Conservation (phyloP, 2,329 filamentous ascomycete genomes). For the Apiospora malaysiana region DNA sequence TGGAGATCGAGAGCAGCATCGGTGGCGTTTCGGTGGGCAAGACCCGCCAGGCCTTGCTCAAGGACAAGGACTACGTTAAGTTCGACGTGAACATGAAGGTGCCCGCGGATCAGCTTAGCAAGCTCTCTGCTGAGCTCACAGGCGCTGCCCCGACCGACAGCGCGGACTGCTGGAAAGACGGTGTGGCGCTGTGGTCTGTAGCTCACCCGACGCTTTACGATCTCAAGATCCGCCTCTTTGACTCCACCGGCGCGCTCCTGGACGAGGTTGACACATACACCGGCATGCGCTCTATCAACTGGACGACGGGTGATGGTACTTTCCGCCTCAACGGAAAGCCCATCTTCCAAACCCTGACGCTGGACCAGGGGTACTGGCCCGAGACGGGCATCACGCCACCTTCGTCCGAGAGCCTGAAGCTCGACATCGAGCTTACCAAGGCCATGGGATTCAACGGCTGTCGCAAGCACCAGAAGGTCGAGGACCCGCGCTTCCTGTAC, state of each 20-base stretch:
- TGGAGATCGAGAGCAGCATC: conserved; percentile 61
- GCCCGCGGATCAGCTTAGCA: conserved; percentile 45
- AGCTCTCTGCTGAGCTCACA: conserved; percentile 45
- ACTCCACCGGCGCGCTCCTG: conserved; percentile 46
- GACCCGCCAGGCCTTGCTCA: conserved; percentile 49
- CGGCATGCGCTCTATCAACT: conserved; percentile 65
- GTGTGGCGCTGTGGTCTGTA: conserved; percentile 67
- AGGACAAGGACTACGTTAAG: conserved; percentile 54
- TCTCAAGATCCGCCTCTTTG: conserved; percentile 57
- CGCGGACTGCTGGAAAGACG: conserved; percentile 53
- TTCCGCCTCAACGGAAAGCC: conserved; percentile 65
- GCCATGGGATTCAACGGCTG: conserved; percentile 69
- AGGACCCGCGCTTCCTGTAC: conserved; percentile 65
- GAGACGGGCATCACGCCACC: conserved; percentile 65
- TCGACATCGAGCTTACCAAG: conserved; percentile 62
- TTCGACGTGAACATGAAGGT: conserved; percentile 57
- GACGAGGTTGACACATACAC: conserved; percentile 66
- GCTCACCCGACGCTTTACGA: conserved; percentile 63
- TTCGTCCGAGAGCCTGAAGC: conserved; percentile 48
- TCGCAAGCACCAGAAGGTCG: conserved; percentile 69
- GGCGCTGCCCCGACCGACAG: conserved; percentile 44
- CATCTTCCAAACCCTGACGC: conserved; percentile 64
- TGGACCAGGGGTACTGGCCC: conserved; percentile 71
- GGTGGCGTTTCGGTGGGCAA: conserved; percentile 54
- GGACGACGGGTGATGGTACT: conserved; percentile 62